Percentiles rank a stretch among this genome's conserved stretches.
Conservation (phyloP, 2,329 filamentous ascomycete species). For the Xylaria sp. region DNA sequence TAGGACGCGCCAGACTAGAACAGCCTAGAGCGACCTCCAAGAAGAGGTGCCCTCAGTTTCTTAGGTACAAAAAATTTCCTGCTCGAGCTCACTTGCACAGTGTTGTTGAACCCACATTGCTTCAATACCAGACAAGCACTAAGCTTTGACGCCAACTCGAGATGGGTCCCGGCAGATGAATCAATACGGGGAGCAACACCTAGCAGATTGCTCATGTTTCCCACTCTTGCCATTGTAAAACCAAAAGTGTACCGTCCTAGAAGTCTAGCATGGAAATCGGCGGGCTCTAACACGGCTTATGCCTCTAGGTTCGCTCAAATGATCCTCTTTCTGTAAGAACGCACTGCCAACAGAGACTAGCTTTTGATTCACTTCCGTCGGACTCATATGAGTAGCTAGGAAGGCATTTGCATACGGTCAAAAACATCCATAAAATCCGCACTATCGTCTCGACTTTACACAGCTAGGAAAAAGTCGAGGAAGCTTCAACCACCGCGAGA, state of each 20-base stretch:
- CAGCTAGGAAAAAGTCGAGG: constrained; percentile 60
- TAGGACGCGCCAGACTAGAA: constrained; percentile 10
- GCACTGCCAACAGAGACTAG: constrained; percentile 89
- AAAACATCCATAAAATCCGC: constrained; percentile 98
- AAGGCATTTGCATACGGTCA: constrained; percentile 82
- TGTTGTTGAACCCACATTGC: constrained; percentile 42
- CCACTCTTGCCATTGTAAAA: constrained; percentile 29
- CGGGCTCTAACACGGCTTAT: constrained; percentile 40
- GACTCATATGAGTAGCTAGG: constrained; percentile 56
- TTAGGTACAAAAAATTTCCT: constrained; percentile 45
- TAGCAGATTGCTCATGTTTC: constrained; percentile 40
- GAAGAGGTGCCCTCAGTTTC: constrained; percentile 32
- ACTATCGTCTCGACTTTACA: constrained; percentile 63
- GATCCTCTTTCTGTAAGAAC: constrained; percentile 77
- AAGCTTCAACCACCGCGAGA: constrained; percentile 48
- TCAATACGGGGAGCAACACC: constrained; percentile 40
- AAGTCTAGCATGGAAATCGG: constrained; percentile 46
- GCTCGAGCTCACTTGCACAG: constrained; percentile 27
- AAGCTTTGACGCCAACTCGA: constrained; percentile 93
- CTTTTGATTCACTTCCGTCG: constrained; percentile 89
- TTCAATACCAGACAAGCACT: constrained; percentile 78
- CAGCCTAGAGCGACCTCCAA: constrained; percentile 43
- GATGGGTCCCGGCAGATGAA: constrained; percentile 79
- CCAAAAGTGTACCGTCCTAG: constrained; percentile 41
- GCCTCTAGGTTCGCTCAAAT: constrained; percentile 42